A percentile compares a stretch with the other conserved stretches of the same genome.
phyloP scores from a whole-genome alignment of 2,329 filamentous ascomycete genomes.

The Hysterium pulicare region DNA sequence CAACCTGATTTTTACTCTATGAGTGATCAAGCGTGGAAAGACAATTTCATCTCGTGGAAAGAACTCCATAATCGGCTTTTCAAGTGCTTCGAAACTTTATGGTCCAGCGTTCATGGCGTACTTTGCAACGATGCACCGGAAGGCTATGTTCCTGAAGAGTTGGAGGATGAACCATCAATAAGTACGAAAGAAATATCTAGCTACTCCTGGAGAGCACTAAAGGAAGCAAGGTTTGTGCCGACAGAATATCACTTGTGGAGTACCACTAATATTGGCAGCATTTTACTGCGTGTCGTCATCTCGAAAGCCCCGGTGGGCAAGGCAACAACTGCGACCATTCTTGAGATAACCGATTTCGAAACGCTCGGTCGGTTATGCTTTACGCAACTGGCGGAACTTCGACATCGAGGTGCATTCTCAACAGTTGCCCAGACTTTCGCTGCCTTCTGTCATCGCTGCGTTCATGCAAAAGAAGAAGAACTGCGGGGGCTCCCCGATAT shows the following conservation, averaged over 20 bases:
- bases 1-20: constrained; percentile 34
- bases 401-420: constrained; percentile 90
- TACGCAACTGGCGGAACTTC: constrained; percentile 73
- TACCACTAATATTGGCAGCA: constrained; percentile 47
- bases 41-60: constrained; percentile 25
- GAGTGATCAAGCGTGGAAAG: constrained; percentile 5
- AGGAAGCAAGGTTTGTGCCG: constrained; percentile 73
- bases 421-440: constrained; percentile 88
- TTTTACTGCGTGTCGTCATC: constrained; percentile 57
- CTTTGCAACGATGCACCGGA: constrained; percentile 95
- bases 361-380: constrained; percentile 73
- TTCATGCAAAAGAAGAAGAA: constrained; percentile 48
- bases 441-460: constrained; percentile 68
- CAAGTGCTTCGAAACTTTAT: constrained; percentile 64
- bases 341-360: constrained; percentile 53
- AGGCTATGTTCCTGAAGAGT: constrained; percentile 73
- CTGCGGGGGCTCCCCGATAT: constrained; percentile 52
- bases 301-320: constrained; percentile 36
- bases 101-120: constrained; percentile 70
- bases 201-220: constrained; percentile 92
- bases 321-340: constrained; percentile 16
- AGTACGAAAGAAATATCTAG: constrained; percentile 87
- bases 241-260: neutral
- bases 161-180: constrained; percentile 67
- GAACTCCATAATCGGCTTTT: constrained; percentile 57